These are phyloP conservation scores for Phyllosticta citrichinensis DNA, from an alignment of 2,329 filamentous ascomycete species.

Conservation along the genomic window DNA sequence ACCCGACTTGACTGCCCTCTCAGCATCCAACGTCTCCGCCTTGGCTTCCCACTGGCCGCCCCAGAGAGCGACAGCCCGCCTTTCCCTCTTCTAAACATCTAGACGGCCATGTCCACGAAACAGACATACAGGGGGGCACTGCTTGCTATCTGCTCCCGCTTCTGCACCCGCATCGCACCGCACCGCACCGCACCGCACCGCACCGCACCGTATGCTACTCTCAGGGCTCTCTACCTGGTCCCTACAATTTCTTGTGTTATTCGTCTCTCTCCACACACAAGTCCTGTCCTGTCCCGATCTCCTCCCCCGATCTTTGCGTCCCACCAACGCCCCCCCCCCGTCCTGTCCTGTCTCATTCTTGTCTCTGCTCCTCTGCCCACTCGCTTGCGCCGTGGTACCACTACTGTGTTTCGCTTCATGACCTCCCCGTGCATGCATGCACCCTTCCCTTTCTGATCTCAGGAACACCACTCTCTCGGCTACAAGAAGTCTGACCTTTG, in stretches of 20 bases:
- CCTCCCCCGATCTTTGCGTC: conserved; percentile 7
- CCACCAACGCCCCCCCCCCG: conserved; percentile 1
- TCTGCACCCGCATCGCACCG: conserved; percentile 22
- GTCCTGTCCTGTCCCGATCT: not conserved
- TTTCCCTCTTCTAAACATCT: conserved; percentile 9
- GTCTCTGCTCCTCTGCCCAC: conserved; percentile 2
- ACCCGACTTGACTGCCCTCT: not conserved
- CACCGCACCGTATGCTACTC: conserved; percentile 11
- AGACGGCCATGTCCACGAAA: conserved; percentile 13
- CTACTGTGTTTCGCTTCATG: conserved; percentile 20
- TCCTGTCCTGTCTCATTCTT: conserved; percentile 9
- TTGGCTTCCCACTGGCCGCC: conserved; percentile 11
- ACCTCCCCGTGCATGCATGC: conserved; percentile 30
- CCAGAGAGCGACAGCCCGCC: conserved; percentile 1
- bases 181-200: conserved; percentile 25
- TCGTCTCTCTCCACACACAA: conserved; percentile 2
- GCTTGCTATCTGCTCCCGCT: conserved; percentile 17
- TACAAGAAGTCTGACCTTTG: not conserved
- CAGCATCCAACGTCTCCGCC: conserved; percentile 6
- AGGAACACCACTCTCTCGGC: conserved; percentile 8
- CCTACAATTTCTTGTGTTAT: not conserved
- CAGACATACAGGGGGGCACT: conserved; percentile 16
- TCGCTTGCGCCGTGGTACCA: conserved; percentile 11
- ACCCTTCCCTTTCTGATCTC: conserved; percentile 20
- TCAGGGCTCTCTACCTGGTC: conserved; percentile 2